phyloP scores from a whole-genome alignment of 768 basidiomycete species.

The Boletellus ananiceps region DNA sequence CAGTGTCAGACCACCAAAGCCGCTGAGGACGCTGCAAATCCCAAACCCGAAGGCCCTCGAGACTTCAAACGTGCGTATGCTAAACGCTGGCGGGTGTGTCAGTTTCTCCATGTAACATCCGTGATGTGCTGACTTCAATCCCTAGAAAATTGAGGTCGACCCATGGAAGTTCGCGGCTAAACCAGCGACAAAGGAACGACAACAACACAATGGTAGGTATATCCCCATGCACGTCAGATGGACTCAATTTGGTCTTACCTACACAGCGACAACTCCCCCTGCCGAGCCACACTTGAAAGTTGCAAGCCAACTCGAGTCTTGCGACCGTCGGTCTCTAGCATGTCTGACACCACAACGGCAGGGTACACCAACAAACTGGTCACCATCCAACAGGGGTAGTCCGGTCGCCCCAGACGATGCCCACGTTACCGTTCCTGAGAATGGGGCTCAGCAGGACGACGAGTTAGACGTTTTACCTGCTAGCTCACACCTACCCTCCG shows the following conservation, averaged over 20 bases:
- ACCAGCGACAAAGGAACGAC: conserved; percentile 4
- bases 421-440: not conserved
- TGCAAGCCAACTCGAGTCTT: not conserved
- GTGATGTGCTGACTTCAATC: not conserved
- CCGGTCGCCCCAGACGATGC: conserved; percentile 1
- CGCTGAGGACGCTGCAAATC: conserved; percentile 1
- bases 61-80: conserved; percentile 13
- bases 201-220: conserved; percentile 10
- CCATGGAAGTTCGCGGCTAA: conserved; percentile 14
- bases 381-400: conserved; percentile 22
- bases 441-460: not conserved
- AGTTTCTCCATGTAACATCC: not conserved
- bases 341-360: conserved; percentile 4
- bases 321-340: not conserved
- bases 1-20: not conserved
- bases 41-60: conserved; percentile 5
- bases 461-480: conserved; percentile 1
- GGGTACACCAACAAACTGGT: conserved; percentile 32
- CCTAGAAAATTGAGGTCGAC: conserved; percentile 12
- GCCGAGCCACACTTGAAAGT: not conserved
- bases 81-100: conserved; percentile 27
- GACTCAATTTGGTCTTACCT: not conserved
- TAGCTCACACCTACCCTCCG: conserved; percentile 1
- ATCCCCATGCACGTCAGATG: not conserved
- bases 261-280: conserved; percentile 3